Evolutionary conservation across 2,329 filamentous ascomycete species (phyloP).

Genomic region (Phymatotrichopsis omnivora): DNA sequence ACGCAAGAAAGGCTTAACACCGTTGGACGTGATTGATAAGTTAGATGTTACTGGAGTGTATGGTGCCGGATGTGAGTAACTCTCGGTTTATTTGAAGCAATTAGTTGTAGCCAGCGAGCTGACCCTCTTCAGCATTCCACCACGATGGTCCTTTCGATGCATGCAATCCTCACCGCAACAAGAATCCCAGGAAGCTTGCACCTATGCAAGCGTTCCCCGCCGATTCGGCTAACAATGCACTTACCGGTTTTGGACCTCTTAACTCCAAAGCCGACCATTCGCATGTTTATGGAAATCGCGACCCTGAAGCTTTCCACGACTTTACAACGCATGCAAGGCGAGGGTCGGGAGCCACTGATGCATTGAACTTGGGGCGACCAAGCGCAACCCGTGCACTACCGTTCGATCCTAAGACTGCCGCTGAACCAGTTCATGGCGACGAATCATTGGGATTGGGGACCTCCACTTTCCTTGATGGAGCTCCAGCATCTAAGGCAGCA

Average conservation of each 20-base stretch:
- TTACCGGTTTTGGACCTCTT: slow-evolving; percentile 78
- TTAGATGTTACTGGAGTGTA: slow-evolving; percentile 94
- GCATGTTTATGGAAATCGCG: slow-evolving; percentile 67
- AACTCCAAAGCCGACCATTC: slow-evolving; percentile 74
- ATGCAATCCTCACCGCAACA: slow-evolving; percentile 87
- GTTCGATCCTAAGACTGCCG: slow-evolving; percentile 58
- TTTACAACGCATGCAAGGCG: slow-evolving; percentile 47
- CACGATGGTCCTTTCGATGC: slow-evolving; percentile 97
- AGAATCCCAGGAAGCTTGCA: slow-evolving; percentile 67
- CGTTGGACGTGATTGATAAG: slow-evolving; percentile 87
- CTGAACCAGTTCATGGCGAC: slow-evolving; percentile 70
- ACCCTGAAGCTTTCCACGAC: slow-evolving; percentile 78
- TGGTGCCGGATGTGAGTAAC: slow-evolving; percentile 68
- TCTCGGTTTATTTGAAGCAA: slow-evolving; percentile 4
- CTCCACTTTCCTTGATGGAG: slow-evolving; percentile 89
- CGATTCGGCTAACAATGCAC: slow-evolving; percentile 80
- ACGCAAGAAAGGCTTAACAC: slow-evolving; percentile 33
- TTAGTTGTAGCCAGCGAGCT: slow-evolving; percentile 1
- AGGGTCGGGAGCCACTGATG: slow-evolving; percentile 25
- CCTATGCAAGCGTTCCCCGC: slow-evolving; percentile 96
- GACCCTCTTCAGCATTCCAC: slow-evolving; percentile 66
- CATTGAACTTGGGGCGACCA: slow-evolving; percentile 22
- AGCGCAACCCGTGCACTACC: slow-evolving; percentile 32
- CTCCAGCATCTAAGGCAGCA: slow-evolving; percentile 73
- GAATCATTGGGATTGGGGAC: slow-evolving; percentile 78